Evolutionary conservation across 2,329 filamentous ascomycete genomes (phyloP), one percentile per base, ranked within the genome.

Genomic region (Zymoseptoria pseudotritici): DNA sequence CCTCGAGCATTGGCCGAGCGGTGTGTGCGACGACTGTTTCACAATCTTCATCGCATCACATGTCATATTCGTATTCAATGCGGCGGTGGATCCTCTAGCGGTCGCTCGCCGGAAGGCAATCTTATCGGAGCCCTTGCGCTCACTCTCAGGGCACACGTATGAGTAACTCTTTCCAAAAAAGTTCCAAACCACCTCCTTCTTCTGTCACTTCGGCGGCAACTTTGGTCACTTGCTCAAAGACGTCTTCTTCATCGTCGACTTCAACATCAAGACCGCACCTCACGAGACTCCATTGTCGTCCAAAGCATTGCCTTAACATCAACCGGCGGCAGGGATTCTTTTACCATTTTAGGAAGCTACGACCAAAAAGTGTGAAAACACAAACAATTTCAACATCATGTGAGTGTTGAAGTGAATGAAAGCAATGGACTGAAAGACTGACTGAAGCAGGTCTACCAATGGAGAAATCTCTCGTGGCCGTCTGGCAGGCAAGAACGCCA

Each of bases 401-500:
- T 66, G 57, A 60, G 58, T 54, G 9, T 7, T 31, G 42, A 29
- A 24, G 13, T 50, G 21, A 54, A 29, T 24, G 2, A 36, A 36
- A 31, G 53, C 66, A 46, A 46, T 11, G 36, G 36, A 11, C 5
- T 11, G 13, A 11, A n/a, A 42, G 56, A 66, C 55, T 17, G 31
- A 46, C 11, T 29, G 50, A 60, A 60, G 46, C 54, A 66, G 61
- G 62, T 60, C 62, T 56, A 24, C 49, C 56, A 64, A 55, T 52
- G 60, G 56, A 49, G 50, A 49, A 13, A 22, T 53, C 58, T 51
- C 67, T 52, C 66, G 66, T 56, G 75, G 75, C 65, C 82, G 84
- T 69, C 79, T 88, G 58, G 78, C 82, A 64, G 83, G 83, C 73
- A 88, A 87, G 76, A 87, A 86, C 76, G 83, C 83, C 73, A 79